These are phyloP conservation scores for Pseudonitzschia delicatissima DNA, from an alignment of 108 stramenopile genomes.

Conservation along the genomic window DNA sequence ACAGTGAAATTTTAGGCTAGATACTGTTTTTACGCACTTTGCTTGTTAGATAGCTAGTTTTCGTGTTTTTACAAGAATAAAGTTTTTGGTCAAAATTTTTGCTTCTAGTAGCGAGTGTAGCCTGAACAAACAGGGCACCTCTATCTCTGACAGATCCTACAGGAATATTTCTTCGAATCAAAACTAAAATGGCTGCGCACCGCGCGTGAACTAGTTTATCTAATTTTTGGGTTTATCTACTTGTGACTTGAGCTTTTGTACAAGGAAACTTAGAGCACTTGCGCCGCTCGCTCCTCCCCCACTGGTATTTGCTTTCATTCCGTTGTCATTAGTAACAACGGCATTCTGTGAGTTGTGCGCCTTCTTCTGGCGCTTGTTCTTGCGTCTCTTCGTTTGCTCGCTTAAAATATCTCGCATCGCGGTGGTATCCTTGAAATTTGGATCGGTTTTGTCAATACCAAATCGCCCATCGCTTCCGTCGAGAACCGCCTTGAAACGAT, in stretches of 20 bases:
- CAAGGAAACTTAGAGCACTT: constrained; percentile 56
- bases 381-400: constrained; percentile 78
- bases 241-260: constrained; percentile 56
- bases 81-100: too few species aligned
- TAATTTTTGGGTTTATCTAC: constrained; percentile 12
- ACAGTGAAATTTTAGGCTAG: too few species aligned
- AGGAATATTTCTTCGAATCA: too few species aligned
- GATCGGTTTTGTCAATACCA: constrained; percentile 90
- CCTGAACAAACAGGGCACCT: too few species aligned
- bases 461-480: constrained; percentile 87
- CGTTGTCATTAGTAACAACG: constrained; percentile 31
- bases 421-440: constrained; percentile 83
- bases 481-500: constrained; percentile 85
- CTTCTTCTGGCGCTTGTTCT: constrained; percentile 57
- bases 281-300: constrained; percentile 38
- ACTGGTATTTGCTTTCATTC: neutral
- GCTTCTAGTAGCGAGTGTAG: too few species aligned
- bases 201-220: too few species aligned
- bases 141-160: too few species aligned
- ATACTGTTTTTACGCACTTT: too few species aligned
- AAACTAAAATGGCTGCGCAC: too few species aligned
- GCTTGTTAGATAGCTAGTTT: too few species aligned
- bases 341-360: neutral
- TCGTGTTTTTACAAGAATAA: too few species aligned
- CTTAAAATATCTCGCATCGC: constrained; percentile 85